Percentiles rank a stretch among this genome's conserved stretches.
Conservation (phyloP, 2,329 filamentous ascomycete species). For the Aureobasidium leucospermi region DNA sequence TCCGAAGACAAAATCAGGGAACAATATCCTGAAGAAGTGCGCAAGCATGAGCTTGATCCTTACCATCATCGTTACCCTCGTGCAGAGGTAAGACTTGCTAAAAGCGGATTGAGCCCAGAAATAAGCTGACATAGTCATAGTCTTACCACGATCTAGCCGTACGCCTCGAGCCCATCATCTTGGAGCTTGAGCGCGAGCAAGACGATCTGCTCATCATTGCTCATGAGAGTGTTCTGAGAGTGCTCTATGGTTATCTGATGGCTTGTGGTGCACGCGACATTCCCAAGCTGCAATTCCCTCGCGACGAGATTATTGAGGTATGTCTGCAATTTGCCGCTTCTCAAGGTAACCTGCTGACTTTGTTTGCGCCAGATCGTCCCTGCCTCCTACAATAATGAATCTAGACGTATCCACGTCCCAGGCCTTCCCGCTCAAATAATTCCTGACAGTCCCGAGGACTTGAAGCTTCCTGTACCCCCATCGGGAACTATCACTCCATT, state of each 20-base stretch:
- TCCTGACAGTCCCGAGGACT: constrained; percentile 71
- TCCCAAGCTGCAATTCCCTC: constrained; percentile 83
- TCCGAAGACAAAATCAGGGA: constrained; percentile 73
- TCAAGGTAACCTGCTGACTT: neutral
- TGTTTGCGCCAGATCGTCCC: constrained; percentile 64
- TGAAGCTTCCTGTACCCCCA: constrained; percentile 67
- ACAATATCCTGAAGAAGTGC: constrained; percentile 82
- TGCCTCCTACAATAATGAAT: constrained; percentile 93
- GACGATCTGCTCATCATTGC: constrained; percentile 98
- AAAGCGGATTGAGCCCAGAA: neutral
- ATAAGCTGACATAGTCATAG: constrained; percentile 39
- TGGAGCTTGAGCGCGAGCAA: constrained; percentile 93
- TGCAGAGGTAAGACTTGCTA: constrained; percentile 61
- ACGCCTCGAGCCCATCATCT: constrained; percentile 91
- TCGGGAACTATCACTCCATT: constrained; percentile 42
- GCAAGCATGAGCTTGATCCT: constrained; percentile 87
- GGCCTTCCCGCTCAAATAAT: constrained; percentile 58
- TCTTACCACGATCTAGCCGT: constrained; percentile 99
- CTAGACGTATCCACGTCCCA: constrained; percentile 82
- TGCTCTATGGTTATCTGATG: constrained; percentile 97
- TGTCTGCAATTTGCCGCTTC: neutral
- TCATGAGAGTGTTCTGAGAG: constrained; percentile 93
- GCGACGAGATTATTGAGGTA: constrained; percentile 93
- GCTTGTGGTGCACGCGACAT: constrained; percentile 95
- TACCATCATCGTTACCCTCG: constrained; percentile 96